Evolutionary conservation across 805 yeast species (phyloP).

Genomic region (Yarrowia bubula): DNA sequence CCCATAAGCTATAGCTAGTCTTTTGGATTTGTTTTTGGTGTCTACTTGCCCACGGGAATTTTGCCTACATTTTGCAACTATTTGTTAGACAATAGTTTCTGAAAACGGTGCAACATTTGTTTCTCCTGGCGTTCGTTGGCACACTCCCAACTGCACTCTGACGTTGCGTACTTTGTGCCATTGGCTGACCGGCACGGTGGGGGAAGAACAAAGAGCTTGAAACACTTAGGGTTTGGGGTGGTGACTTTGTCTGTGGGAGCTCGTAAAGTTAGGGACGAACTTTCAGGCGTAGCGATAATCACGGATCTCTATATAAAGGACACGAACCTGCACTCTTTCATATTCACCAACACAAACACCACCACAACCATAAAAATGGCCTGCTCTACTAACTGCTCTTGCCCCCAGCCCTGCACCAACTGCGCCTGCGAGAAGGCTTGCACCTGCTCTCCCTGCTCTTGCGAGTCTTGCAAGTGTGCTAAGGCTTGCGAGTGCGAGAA

Average conservation of each 20-base stretch:
- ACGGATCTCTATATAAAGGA: not conserved
- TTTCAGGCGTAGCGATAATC: not conserved
- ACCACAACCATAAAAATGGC: not conserved
- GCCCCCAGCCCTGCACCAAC: conserved; percentile 27
- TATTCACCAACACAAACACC: not conserved
- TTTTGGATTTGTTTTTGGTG: not conserved
- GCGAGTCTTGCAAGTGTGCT: conserved; percentile 17
- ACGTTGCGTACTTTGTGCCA: conserved; percentile 12
- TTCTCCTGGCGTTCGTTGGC: too few relatives aligned
- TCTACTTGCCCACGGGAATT: not conserved
- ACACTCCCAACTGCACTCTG: not conserved
- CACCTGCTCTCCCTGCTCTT: conserved; percentile 18
- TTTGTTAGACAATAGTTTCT: too few relatives aligned
- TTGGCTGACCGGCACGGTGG: not conserved
- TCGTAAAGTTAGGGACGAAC: not conserved
- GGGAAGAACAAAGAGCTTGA: not conserved
- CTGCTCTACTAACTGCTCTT: conserved; percentile 28
- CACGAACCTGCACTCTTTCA: not conserved
- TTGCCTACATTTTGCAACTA: conserved; percentile 37
- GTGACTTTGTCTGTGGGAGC: not conserved
- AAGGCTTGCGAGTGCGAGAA: conserved; percentile 24
- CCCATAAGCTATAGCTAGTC: not conserved
- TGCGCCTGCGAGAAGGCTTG: conserved; percentile 21
- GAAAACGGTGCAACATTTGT: too few relatives aligned
- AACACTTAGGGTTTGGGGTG: not conserved